Evolutionary conservation across 306 rosid species (phyloP), one percentile per base, ranked within the genome.

Genomic region (Glycyrrhiza uralensis): DNA sequence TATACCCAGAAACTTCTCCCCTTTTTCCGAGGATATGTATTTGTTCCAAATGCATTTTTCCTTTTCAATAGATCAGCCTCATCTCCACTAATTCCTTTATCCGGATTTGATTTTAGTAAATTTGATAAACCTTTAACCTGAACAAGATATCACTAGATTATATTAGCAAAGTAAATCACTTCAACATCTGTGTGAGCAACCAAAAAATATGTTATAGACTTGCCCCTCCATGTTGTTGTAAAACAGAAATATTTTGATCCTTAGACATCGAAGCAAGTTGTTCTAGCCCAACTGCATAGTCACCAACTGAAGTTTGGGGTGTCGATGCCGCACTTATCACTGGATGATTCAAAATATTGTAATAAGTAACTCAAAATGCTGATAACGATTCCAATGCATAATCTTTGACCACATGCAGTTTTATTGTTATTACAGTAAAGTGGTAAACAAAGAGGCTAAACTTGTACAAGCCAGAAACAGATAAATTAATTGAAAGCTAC

Each of bases 1-100:
- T 71, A 75, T 91, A 94, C 99, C 96, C 75, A 84, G 80, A 94
- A 87, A 85, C 90, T 94, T 66, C 95, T 80, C 57, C 97, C 97
- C 56, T 94, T 94, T 81, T 91, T 94, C 69, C 84, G 89, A 62
- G 99, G 99, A 84, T 91, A 94, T 19, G 96, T 94, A 78, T 94
- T 94, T 57, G 97, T 89, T 76, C 99, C 99, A 82, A 83, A 94
- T 41, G 89, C 83, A 75, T 71, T 81, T 84, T 77, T 91, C 74
- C 99, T 74, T 56, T 76, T 84, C 28, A 39, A 57, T 66, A 89
- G 63, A 75, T 89, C 97, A 15, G 30, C 61, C 38, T 89, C 97
- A 75, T 84, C 88, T 32, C 84, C 99, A 58, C 68, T 33, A 24
- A 94, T 78, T 79, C 99, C 99, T 66, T 89, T 91, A 61, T 89